A percentile compares a stretch with the other conserved stretches of the same genome.
phyloP scores from a whole-genome alignment of 139 green algal genomes.

The Closterium sp. region DNA sequence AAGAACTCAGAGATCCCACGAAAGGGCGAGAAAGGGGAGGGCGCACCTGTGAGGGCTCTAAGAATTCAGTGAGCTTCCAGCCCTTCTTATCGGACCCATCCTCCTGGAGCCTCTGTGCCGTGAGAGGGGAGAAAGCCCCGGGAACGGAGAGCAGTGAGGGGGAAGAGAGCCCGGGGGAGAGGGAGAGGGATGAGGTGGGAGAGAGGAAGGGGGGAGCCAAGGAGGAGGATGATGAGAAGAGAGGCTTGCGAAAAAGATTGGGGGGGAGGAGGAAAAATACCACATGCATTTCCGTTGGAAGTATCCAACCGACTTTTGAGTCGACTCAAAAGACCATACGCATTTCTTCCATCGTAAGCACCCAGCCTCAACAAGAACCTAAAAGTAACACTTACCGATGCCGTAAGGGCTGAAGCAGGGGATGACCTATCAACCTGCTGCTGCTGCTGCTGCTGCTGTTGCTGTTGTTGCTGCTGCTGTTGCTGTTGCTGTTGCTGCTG shows the following conservation, averaged over 20 bases:
- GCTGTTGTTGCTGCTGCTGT: neutral
- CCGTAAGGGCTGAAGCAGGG: neutral
- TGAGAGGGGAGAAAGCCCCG: no score
- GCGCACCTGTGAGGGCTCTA: neutral
- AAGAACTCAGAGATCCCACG: no score
- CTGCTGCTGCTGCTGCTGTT: neutral
- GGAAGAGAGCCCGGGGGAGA: no score
- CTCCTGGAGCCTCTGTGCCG: neutral
- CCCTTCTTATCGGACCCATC: neutral
- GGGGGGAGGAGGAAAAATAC: no score
- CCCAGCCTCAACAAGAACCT: no score
- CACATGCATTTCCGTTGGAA: no score
- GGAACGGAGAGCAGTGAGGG: neutral
- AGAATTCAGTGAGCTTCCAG: neutral
- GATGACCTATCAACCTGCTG: neutral
- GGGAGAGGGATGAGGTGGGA: neutral
- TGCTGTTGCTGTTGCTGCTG: conserved; percentile 3
- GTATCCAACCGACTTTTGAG: no score
- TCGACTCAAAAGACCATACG: no score
- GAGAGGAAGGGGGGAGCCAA: neutral
- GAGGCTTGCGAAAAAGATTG: no score
- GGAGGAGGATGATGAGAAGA: neutral
- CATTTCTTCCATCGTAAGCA: no score
- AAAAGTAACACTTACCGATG: neutral
- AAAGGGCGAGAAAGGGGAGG: neutral